phyloP scores from a whole-genome alignment of 148 eudicot genomes.

The Silene uniflora region DNA sequence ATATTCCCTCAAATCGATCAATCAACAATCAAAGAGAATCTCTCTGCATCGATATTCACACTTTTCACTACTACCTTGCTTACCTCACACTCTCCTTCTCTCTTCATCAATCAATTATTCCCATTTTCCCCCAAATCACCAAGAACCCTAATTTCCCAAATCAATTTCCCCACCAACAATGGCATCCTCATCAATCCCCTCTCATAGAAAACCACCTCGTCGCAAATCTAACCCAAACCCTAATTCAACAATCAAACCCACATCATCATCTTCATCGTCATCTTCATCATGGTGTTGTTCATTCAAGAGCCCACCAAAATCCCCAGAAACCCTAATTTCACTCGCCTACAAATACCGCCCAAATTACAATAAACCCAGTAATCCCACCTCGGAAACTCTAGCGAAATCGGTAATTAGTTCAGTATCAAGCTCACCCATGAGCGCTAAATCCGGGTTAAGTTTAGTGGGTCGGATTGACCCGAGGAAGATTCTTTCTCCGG shows the following conservation, averaged over 20 bases:
- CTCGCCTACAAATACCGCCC: constrained; percentile 25
- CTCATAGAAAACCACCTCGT: constrained; percentile 33
- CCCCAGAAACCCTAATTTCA: constrained; percentile 47
- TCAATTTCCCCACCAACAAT: constrained; percentile 15
- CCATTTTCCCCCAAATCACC: constrained; percentile 16
- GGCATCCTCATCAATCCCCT: constrained; percentile 16
- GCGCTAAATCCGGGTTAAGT: constrained; percentile 36
- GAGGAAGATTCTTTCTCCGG: constrained; percentile 85
- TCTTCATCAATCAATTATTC: not conserved
- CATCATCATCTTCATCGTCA: constrained; percentile 6
- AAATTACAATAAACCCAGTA: not conserved
- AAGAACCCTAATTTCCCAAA: constrained; percentile 19
- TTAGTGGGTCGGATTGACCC: constrained; percentile 54
- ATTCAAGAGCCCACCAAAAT: constrained; percentile 54
- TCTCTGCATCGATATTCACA: not conserved
- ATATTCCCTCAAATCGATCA: not conserved
- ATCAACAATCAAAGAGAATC: not conserved
- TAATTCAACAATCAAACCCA: not conserved
- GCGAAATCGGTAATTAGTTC: constrained; percentile 34
- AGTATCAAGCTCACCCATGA: constrained; percentile 55
- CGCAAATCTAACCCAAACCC: constrained; percentile 21
- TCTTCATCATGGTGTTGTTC: constrained; percentile 72
- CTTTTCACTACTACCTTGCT: not conserved
- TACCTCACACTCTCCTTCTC: constrained; percentile 2
- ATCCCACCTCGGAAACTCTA: constrained; percentile 29